Conservation (phyloP, 371 early-diverging fungal genomes). For the Mortierella sp. region DNA sequence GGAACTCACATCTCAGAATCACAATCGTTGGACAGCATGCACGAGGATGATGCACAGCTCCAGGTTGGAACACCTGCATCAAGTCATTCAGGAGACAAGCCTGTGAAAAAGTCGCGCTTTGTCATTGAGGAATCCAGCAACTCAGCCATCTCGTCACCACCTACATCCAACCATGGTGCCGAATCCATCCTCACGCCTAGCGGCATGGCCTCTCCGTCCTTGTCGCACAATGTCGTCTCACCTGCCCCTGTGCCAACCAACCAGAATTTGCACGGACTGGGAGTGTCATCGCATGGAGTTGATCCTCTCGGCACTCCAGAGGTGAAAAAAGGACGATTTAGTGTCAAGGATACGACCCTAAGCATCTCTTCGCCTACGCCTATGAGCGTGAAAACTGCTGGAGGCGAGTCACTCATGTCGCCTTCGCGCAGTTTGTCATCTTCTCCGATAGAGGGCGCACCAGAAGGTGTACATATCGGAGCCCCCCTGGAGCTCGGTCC, state of each 20-base stretch:
- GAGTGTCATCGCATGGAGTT: conserved; percentile 23
- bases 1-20: conserved; percentile 24
- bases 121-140: conserved; percentile 64
- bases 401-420: conserved; percentile 31
- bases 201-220: conserved; percentile 23
- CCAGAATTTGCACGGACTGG: conserved; percentile 30
- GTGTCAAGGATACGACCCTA: conserved; percentile 51
- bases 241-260: neutral
- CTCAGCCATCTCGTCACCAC: neutral
- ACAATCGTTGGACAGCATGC: conserved; percentile 16
- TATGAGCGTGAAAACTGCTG: conserved; percentile 16
- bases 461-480: conserved; percentile 42
- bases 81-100: conserved; percentile 31
- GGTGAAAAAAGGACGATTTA: conserved; percentile 54
- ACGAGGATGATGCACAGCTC: conserved; percentile 25
- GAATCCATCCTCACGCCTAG: conserved; percentile 30
- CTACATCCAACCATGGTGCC: conserved; percentile 19
- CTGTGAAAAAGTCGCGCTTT: conserved; percentile 66
- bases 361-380: conserved; percentile 33
- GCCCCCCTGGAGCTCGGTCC: conserved; percentile 24
- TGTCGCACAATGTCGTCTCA: conserved; percentile 7
- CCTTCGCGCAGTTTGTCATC: conserved; percentile 49
- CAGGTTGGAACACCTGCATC: conserved; percentile 18
- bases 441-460: conserved; percentile 40
- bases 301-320: conserved; percentile 26